phyloP scores from a whole-genome alignment of 345 rosid genomes.

The Populus ilicifolia region DNA sequence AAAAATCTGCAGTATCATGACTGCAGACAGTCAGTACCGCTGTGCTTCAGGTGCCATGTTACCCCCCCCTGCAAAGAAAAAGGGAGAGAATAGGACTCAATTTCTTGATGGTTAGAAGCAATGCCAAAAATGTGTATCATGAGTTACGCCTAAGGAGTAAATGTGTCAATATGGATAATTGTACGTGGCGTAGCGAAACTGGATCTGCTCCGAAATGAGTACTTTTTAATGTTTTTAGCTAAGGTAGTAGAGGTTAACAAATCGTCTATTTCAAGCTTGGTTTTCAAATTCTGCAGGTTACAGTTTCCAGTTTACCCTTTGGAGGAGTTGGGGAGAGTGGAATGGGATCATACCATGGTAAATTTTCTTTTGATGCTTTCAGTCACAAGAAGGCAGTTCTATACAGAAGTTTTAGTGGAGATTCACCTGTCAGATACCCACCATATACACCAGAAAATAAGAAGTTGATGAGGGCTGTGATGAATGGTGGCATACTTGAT shows the following conservation, averaged over 20 bases:
- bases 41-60: not conserved
- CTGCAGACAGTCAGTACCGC: not conserved
- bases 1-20: not conserved
- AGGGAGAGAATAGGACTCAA: not conserved
- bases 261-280: not conserved
- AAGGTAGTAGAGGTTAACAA: no score
- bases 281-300: slow-evolving; percentile 40
- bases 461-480: slow-evolving; percentile 49
- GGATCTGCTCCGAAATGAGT: no score
- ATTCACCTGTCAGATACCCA: slow-evolving; percentile 62
- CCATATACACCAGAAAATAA: slow-evolving; percentile 60
- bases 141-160: not conserved
- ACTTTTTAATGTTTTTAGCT: no score
- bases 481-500: slow-evolving; percentile 41
- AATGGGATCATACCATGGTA: slow-evolving; percentile 80
- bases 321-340: slow-evolving; percentile 99
- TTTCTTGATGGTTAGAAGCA: not conserved
- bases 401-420: slow-evolving; percentile 58
- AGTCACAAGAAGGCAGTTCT: slow-evolving; percentile 83
- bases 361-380: slow-evolving; percentile 82
- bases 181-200: no score
- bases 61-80: not conserved
- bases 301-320: slow-evolving; percentile 54
- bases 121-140: not conserved
- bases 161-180: no score